Evolutionary conservation across 1,284 basidiomycete species (phyloP), one percentile per base, ranked within the genome.

Genomic region (Papiliotrema nemorosa): DNA sequence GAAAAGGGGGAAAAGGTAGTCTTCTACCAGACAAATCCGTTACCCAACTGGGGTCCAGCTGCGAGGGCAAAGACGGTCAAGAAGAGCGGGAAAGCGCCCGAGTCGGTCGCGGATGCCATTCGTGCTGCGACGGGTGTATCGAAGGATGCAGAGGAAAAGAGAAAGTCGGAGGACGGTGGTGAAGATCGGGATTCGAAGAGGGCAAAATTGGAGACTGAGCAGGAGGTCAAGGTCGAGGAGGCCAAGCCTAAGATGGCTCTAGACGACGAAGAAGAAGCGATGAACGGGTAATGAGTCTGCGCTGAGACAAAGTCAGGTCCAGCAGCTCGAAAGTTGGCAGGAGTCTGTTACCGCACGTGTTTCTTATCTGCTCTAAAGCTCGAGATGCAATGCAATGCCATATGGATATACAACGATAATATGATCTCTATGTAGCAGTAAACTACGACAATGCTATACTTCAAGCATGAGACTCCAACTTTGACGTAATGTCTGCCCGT

Each of bases 21-120:
- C 0, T 81, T 89, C 43, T 97, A 97, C 75, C 94, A 96, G 74
- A 80, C 83, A 61, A 97, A 97, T 69, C 94, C 94, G 3, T 80
- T 84, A 35, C 81, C 86, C 2, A 83, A 96, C 68, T 98, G 94
- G 94, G 94, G 94, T 0, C 94, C 94, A 0, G 75, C 61, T 5
- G 55, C 67, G 0, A 52, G 66, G 46, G 69, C 70, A 0, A 67
- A 62, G 41, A 62, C 41, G 22, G 41, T 31, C 12, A n/a, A n/a
- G n/a, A n/a, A n/a, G n/a, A 55, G 53, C 21, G 25, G 43, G 20
- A 50, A 55, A 26, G 50, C 35, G 1, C n/a, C n/a, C n/a, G 49
- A 50, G 16, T 48, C 49, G 24, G 43, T 39, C 31, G 45, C 39
- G 25, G 47, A 13, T 21, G 43, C 46, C n/a, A 31, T 20, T 7